Base-by-base conservation (phyloP, 805 yeast species). In the Metschnikowia rubicola region DNA sequence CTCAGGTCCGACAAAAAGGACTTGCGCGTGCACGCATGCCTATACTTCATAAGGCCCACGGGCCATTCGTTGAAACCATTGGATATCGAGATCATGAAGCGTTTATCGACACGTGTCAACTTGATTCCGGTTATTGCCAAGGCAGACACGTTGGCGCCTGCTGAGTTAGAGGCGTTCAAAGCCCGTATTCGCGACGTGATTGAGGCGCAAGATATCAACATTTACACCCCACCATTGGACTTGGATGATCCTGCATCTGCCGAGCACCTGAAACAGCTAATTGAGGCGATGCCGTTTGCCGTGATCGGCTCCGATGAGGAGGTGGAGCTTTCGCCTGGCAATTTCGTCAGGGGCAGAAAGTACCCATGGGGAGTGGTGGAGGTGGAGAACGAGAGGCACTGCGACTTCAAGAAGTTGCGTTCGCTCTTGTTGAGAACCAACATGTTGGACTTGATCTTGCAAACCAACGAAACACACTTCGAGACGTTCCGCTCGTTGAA, bases 321-420 rank as follows among this genome's bases (percentile, higher is more conserved):
- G 60, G 76, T 78, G 48, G 87, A 84, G 56, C 71, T 79, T 39
- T 71, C 78, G 12, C 77, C 80, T 37, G 96, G 94, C 30, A 70
- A 75, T 47, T 68, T 73, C 51, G 84, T 87, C 19, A 77, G 83
- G 47, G 97, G 95, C 32, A 81, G 96, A 71, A 80, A 83, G 64
- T 88, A 88, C 62, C 94, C 94, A 53, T 88, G 96, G 96, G 96
- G 96, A 32, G 68, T 83, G 44, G 94, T 86, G 39, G 95, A 88
- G 64, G 89, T 88, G 47, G 96, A 88, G 63, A 88, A 88, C 66
- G 95, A 88, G 59, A 71, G 74, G 49, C 95, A 88, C 63, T 85
- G 94, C 67, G 96, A 89, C 65, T 87, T 88, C 70, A 81, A 86
- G 64, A 85, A 84, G 63, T 75, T 89, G 60, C 83, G 96, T 71